Percentiles rank a stretch among this genome's conserved stretches.
These are phyloP conservation scores for Nymphaea thermarum DNA, from an alignment of 164 flowering plant species.

Conservation along the genomic window DNA sequence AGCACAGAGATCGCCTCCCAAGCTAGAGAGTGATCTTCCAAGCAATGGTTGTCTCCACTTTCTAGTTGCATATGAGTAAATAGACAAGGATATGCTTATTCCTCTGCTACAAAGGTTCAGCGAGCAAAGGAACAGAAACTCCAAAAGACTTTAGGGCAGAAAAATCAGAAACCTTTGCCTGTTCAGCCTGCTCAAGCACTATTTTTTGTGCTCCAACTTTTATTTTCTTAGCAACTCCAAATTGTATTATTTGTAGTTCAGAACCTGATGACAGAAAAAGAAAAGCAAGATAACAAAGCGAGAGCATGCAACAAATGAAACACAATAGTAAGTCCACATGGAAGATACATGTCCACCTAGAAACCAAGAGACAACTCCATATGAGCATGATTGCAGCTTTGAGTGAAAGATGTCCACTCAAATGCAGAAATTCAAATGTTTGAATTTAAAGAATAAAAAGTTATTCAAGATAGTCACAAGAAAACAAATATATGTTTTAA, in stretches of 20 bases:
- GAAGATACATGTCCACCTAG: neutral
- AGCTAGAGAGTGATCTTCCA: no score
- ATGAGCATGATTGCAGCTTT: neutral
- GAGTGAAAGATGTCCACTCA: neutral
- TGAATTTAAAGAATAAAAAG: no score
- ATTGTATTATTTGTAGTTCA: slow-evolving; percentile 51
- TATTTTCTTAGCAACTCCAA: slow-evolving; percentile 90
- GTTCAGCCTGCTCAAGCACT: slow-evolving; percentile 95
- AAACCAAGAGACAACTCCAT: no score
- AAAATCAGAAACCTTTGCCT: slow-evolving; percentile 88
- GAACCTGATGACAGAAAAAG: slow-evolving; percentile 23
- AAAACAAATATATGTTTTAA: no score
- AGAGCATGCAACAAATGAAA: neutral
- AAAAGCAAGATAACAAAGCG: slow-evolving; percentile 3
- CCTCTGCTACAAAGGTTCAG: slow-evolving; percentile 21
- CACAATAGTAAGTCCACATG: neutral
- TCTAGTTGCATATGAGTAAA: no score
- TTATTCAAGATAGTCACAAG: no score
- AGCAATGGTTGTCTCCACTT: no score
- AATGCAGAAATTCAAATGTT: no score
- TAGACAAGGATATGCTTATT: no score
- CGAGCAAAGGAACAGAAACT: slow-evolving; percentile 43
- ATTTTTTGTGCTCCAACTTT: slow-evolving; percentile 89
- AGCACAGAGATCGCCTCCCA: no score
- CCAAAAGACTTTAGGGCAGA: slow-evolving; percentile 91